Evolutionary conservation across 106 monocot species (phyloP).

Genomic region (Dioscorea dumetorum): DNA sequence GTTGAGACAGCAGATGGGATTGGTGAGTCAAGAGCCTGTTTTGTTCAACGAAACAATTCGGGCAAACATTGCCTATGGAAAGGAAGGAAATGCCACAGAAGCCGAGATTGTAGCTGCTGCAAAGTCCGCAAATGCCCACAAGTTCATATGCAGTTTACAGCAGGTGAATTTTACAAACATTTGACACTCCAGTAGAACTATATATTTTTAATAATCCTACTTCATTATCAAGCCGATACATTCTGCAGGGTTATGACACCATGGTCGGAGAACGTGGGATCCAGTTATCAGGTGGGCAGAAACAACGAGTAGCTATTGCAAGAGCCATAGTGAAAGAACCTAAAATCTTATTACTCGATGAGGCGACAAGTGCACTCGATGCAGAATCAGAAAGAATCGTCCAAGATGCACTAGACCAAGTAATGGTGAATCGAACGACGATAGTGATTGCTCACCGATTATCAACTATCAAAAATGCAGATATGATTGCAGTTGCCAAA

Average conservation of each 20-base stretch:
- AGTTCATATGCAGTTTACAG: slow-evolving; percentile 13
- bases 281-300: slow-evolving; percentile 45
- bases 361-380: slow-evolving; percentile 52
- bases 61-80: slow-evolving; percentile 18
- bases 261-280: slow-evolving; percentile 39
- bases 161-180: slow-evolving; percentile 1
- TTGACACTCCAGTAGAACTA: no score
- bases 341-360: slow-evolving; percentile 36
- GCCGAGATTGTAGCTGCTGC: slow-evolving; percentile 13
- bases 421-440: slow-evolving; percentile 44
- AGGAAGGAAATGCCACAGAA: slow-evolving; percentile 15
- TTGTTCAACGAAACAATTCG: slow-evolving; percentile 17
- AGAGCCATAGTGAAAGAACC: slow-evolving; percentile 46
- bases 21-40: slow-evolving; percentile 15
- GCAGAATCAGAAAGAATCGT: slow-evolving; percentile 43
- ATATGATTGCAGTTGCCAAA: slow-evolving; percentile 34
- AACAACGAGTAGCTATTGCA: slow-evolving; percentile 42
- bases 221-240: no score
- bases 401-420: slow-evolving; percentile 37
- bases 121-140: slow-evolving; percentile 15
- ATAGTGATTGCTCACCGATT: slow-evolving; percentile 35
- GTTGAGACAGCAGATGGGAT: slow-evolving; percentile 20
- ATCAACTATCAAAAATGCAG: slow-evolving; percentile 34
- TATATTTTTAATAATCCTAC: no score
- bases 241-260: slow-evolving; percentile 36